A percentile compares a stretch with the other conserved stretches of the same genome.
phyloP scores from a whole-genome alignment of 129 eudicot species.

The Oenanthe sinensis region DNA sequence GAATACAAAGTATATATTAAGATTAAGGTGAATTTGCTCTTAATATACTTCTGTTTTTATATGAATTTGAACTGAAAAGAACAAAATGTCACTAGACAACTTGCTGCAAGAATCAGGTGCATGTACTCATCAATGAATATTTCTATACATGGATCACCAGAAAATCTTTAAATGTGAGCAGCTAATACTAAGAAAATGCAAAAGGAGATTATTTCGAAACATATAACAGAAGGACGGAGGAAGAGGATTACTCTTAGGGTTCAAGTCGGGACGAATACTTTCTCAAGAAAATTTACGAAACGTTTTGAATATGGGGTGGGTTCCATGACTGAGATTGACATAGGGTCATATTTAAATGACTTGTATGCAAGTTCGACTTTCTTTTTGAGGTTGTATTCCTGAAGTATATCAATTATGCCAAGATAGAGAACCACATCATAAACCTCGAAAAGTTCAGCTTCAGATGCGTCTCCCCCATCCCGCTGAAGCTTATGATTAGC shows the following conservation, averaged over 20 bases:
- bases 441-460: conserved; percentile 85
- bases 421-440: conserved; percentile 89
- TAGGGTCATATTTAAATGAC: conserved; percentile 63
- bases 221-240: not conserved
- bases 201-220: not conserved
- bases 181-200: not conserved
- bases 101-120: not conserved
- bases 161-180: not conserved
- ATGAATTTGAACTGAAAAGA: not conserved
- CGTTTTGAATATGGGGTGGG: conserved; percentile 71
- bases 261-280: conserved; percentile 48
- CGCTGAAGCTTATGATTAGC: conserved; percentile 64
- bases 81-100: not conserved
- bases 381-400: conserved; percentile 81
- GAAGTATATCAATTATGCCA: conserved; percentile 88
- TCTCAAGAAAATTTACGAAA: conserved; percentile 58
- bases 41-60: not conserved
- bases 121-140: not conserved
- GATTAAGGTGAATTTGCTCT: not conserved
- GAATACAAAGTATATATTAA: no score
- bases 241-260: conserved; percentile 8
- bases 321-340: conserved; percentile 62
- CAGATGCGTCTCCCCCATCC: conserved; percentile 37
- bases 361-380: conserved; percentile 74
- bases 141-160: not conserved